These are phyloP conservation scores for Beauveria scarabaeidicola DNA, from an alignment of 2,329 filamentous ascomycete species.

Conservation along the genomic window DNA sequence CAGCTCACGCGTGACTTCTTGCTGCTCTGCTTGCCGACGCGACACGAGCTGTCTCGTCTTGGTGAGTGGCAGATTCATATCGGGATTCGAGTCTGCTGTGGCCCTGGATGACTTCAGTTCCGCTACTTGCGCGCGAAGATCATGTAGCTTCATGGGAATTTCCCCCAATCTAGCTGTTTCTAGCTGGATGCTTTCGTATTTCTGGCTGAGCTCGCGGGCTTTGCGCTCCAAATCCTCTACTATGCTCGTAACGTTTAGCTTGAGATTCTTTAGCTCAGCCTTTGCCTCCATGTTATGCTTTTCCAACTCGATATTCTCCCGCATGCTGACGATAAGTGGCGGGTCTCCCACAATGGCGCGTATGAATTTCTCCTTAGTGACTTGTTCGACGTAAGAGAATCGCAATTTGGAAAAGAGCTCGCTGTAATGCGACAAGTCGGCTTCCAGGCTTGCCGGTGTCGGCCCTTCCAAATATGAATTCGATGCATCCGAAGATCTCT, in stretches of 20 bases:
- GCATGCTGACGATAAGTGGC: constrained; percentile 71
- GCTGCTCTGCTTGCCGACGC: constrained; percentile 40
- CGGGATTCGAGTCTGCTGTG: constrained; percentile 27
- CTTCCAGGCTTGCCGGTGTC: constrained; percentile 68
- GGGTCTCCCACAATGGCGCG: constrained; percentile 86
- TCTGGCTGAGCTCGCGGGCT: constrained; percentile 48
- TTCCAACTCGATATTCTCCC: constrained; percentile 75
- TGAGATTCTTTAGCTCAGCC: constrained; percentile 66
- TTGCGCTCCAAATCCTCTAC: constrained; percentile 62
- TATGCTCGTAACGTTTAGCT: constrained; percentile 67
- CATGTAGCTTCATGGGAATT: constrained; percentile 40
- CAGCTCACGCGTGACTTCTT: constrained; percentile 53
- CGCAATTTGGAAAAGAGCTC: constrained; percentile 93
- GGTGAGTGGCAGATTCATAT: constrained; percentile 47
- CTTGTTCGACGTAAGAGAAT: constrained; percentile 96
- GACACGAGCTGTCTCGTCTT: constrained; percentile 48
- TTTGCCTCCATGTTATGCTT: constrained; percentile 61
- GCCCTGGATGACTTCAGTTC: constrained; percentile 35
- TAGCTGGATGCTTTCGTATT: constrained; percentile 41
- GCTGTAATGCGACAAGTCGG: constrained; percentile 83
- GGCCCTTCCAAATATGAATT: constrained; percentile 54
- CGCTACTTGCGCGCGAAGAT: constrained; percentile 40
- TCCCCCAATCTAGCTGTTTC: constrained; percentile 42
- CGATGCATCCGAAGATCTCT: constrained; percentile 65
- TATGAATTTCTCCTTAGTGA: constrained; percentile 97